phyloP scores from a whole-genome alignment of 371 early-diverging fungal genomes.

The Syncephalastrum racemosum region DNA sequence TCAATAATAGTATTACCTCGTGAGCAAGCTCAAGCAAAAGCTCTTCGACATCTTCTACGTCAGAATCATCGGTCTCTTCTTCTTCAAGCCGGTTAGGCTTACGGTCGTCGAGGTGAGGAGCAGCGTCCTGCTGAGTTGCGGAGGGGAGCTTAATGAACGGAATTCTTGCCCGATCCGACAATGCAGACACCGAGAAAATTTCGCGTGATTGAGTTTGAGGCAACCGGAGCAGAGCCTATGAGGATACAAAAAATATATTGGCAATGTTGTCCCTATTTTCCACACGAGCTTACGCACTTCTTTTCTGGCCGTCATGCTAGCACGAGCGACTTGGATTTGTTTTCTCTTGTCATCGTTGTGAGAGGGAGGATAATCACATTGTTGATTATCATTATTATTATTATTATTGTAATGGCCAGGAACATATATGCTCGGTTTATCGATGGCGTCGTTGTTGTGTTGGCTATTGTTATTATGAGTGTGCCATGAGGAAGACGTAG shows the following conservation, averaged over 20 bases:
- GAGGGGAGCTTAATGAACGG: conserved; percentile 17
- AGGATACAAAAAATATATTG: conserved; percentile 1
- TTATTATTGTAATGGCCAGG: background rate
- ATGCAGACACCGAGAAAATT: conserved; percentile 13
- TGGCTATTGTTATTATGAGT: no score
- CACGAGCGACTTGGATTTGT: background rate
- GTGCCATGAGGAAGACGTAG: no score
- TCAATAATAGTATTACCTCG: conserved; percentile 15
- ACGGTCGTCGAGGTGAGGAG: conserved; percentile 3
- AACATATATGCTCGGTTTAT: background rate
- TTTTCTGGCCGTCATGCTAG: no score
- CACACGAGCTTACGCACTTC: no score
- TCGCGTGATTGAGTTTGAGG: conserved; percentile 19
- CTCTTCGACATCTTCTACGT: conserved; percentile 28
- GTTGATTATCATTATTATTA: background rate
- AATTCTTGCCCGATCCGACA: conserved; percentile 13
- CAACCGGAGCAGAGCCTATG: conserved; percentile 12
- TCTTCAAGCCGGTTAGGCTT: conserved; percentile 1
- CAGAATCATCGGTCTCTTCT: conserved; percentile 30
- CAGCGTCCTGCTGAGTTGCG: conserved; percentile 1
- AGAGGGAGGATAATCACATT: background rate
- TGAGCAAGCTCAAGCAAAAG: conserved; percentile 18
- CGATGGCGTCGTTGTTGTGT: background rate
- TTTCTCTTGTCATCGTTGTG: conserved; percentile 10
- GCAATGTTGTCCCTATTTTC: background rate